Conservation (phyloP, 225 moss, liverwort and hornwort species). For the Physcomitrellopsis africana region DNA sequence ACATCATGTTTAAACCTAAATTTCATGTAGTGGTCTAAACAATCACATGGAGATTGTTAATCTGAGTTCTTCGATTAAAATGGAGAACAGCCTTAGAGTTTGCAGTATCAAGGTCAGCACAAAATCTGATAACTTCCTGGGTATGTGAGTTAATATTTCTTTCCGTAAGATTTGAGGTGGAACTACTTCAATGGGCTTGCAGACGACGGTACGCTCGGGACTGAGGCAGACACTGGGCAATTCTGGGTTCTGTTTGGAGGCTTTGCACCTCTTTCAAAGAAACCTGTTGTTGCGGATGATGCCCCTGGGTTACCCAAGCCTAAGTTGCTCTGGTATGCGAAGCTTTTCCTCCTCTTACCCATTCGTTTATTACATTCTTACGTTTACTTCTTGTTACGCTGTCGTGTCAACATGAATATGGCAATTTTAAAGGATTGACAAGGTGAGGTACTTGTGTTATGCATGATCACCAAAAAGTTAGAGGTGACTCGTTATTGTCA, state of each 20-base stretch:
- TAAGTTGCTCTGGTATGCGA: constrained; percentile 62
- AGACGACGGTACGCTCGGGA: constrained; percentile 82
- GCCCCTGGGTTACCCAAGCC: constrained; percentile 27
- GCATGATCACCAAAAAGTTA: too few species aligned
- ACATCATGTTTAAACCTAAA: neutral
- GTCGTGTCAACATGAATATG: neutral
- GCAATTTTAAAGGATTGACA: neutral
- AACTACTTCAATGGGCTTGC: constrained; percentile 29
- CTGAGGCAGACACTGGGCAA: constrained; percentile 74
- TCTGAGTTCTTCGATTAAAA: neutral
- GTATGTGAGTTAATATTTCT: neutral
- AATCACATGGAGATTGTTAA: neutral
- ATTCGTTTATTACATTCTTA: neutral
- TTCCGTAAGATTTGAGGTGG: neutral
- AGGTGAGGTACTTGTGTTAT: too few species aligned
- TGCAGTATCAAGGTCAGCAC: neutral
- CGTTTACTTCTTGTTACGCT: neutral
- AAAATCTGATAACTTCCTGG: constrained; percentile 5
- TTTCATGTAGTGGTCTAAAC: neutral
- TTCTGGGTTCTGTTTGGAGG: constrained; percentile 85
- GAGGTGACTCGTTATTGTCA: too few species aligned
- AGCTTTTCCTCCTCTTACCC: neutral
- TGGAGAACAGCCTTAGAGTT: neutral
- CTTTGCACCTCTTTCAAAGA: constrained; percentile 74
- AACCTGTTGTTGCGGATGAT: constrained; percentile 38